Evolutionary conservation across 2,329 filamentous ascomycete genomes (phyloP), one percentile per base, ranked within the genome.

Genomic region (Apiospora kogelbergensis): DNA sequence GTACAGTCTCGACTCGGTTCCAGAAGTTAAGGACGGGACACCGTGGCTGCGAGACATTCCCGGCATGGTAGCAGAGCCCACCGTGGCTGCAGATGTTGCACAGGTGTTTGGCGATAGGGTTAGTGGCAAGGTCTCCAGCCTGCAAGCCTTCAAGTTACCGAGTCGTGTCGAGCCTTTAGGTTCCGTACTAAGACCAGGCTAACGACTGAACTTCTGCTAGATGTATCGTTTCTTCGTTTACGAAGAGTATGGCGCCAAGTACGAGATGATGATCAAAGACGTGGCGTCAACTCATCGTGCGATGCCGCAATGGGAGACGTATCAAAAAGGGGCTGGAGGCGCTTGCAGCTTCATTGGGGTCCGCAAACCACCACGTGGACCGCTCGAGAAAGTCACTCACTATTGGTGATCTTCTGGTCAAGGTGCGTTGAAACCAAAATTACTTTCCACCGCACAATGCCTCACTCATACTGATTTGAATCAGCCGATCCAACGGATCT

Each of bases 181-280:
- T 40, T 42, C n/a, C 37, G 20, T 48, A 60, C 53, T 60, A 60
- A 17, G 30, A n/a, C 30, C 30, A 60, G 30, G 33, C 53, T 60
- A 60, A 37, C 53, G 20, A 17, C 24, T 67, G 17, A 60, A 60
- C 17, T 37, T 26, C 37, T 60, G 1, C 30, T 72, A 97, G 93
- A 91, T 97, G 82, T 88, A 89, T 70, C 89, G 90, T 0, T 96
- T 98, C 81, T 92, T 93, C 76, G 85, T 91, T 65, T 99, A 99
- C 77, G 93, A 97, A 81, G 93, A 97, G 74, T 99, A 97, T 78
- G 93, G 93, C 44, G 92, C 92, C 66, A 95, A 95, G 77, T 97
- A 96, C 79, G 93, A 97, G 73, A 85, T 94, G 73, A 92, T 98
- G 84, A 89, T 92, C 63, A 90, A 92, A 72, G 93, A 97, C 72